Evolutionary conservation across 1,139 yeast genomes (phyloP).

Genomic region (Suhomyces terraborum): DNA sequence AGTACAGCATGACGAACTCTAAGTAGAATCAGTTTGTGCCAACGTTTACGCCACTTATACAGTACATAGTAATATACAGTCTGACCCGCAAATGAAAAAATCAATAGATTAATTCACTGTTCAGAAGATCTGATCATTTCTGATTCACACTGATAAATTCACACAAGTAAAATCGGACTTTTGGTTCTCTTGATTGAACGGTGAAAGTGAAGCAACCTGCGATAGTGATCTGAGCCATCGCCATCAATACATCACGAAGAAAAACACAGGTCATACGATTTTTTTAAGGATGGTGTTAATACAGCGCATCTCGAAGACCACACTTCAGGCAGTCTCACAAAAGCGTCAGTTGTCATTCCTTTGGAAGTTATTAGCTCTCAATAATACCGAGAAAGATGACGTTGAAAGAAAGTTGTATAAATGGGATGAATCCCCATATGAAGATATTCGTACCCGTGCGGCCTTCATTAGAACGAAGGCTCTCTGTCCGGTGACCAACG

Average conservation of each 20-base stretch:
- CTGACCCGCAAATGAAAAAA: slow-evolving; percentile 4
- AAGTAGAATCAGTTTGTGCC: neutral
- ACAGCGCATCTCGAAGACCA: slow-evolving; percentile 8
- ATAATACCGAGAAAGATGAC: slow-evolving; percentile 29
- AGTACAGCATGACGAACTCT: neutral
- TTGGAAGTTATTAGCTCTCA: slow-evolving; percentile 42
- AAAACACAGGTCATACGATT: slow-evolving; percentile 6
- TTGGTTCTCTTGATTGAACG: neutral
- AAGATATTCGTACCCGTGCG: slow-evolving; percentile 86
- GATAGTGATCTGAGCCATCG: neutral
- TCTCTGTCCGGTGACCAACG: slow-evolving; percentile 84
- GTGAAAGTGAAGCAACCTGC: neutral
- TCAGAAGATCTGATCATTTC: neutral
- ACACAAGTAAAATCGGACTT: neutral
- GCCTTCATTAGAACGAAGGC: slow-evolving; percentile 88
- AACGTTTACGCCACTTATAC: slow-evolving; percentile 1
- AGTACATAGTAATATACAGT: slow-evolving; percentile 2
- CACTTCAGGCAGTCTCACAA: slow-evolving; percentile 4
- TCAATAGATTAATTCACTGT: neutral
- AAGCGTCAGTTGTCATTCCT: slow-evolving; percentile 37
- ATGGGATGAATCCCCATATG: slow-evolving; percentile 93
- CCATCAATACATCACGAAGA: neutral
- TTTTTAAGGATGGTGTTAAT: slow-evolving; percentile 11
- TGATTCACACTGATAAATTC: neutral
- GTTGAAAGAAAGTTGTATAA: slow-evolving; percentile 25